Evolutionary conservation across 176 grass and related monocot genomes (phyloP).

Genomic region (Bolboschoenus planiculmis): DNA sequence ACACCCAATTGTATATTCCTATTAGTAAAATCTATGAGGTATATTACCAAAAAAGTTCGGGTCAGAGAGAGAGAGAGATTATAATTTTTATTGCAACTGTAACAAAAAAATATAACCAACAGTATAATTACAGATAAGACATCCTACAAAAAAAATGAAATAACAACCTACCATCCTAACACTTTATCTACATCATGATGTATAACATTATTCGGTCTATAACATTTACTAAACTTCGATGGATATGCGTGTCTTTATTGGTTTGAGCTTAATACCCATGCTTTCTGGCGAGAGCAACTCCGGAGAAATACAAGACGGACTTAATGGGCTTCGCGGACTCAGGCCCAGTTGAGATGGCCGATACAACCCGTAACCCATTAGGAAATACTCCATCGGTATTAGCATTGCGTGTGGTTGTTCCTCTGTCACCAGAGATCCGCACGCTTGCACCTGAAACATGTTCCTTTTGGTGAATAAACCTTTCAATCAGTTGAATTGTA

Average conservation of each 20-base stretch:
- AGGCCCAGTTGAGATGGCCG: conserved; percentile 57
- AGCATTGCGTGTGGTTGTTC: conserved; percentile 95
- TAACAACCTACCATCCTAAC: conserved; percentile 5
- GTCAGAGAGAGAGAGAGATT: neutral
- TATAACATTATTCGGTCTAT: conserved; percentile 11
- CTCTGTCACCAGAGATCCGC: conserved; percentile 79
- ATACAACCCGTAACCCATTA: conserved; percentile 86
- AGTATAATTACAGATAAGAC: conserved; percentile 10
- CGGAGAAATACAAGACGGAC: conserved; percentile 68
- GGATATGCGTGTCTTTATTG: conserved; percentile 66
- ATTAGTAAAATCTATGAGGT: neutral
- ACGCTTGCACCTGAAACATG: conserved; percentile 65
- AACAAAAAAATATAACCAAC: conserved; percentile 6
- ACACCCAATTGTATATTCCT: neutral
- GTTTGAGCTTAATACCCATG: conserved; percentile 98
- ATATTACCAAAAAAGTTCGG: conserved; percentile 13
- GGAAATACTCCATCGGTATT: conserved; percentile 91
- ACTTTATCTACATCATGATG: conserved; percentile 6
- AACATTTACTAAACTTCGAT: conserved; percentile 46
- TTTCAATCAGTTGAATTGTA: neutral
- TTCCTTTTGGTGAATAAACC: neutral
- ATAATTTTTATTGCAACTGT: conserved; percentile 10
- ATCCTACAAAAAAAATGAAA: conserved; percentile 21
- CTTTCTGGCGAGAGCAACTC: conserved; percentile 92
- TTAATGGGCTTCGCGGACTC: conserved; percentile 79